Percentiles rank a stretch among this genome's conserved stretches.
Conservation (phyloP, 2,329 filamentous ascomycete genomes). For the Cryphonectria parasitica region DNA sequence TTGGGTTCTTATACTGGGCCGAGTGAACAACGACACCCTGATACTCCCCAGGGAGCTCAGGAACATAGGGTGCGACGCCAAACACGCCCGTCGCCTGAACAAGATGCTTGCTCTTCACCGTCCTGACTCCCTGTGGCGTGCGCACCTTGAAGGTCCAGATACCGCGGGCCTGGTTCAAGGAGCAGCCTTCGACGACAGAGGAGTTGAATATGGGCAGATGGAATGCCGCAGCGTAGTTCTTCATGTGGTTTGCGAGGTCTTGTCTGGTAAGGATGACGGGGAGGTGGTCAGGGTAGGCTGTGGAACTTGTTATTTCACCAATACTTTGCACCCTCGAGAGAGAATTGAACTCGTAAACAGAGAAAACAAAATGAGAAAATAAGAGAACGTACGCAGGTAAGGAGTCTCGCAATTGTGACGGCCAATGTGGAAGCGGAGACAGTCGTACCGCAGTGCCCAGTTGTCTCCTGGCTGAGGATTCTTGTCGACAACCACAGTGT, state of each 20-base stretch:
- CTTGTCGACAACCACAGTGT: slow-evolving; percentile 42
- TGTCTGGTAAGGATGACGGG: slow-evolving; percentile 49
- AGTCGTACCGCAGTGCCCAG: slow-evolving; percentile 45
- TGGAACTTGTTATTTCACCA: not conserved
- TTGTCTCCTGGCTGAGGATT: slow-evolving; percentile 43
- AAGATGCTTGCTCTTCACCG: slow-evolving; percentile 46
- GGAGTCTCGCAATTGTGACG: slow-evolving; percentile 43
- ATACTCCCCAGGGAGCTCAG: slow-evolving; percentile 46
- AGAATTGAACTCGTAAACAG: no score
- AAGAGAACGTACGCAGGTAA: slow-evolving; percentile 37
- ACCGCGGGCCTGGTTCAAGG: slow-evolving; percentile 42
- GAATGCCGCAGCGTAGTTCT: slow-evolving; percentile 52
- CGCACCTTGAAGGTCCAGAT: slow-evolving; percentile 44
- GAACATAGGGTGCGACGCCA: slow-evolving; percentile 44
- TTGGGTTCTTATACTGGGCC: slow-evolving; percentile 46
- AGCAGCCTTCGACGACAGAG: slow-evolving; percentile 43
- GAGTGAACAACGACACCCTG: slow-evolving; percentile 49
- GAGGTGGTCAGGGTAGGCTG: slow-evolving; percentile 47
- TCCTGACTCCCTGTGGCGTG: slow-evolving; percentile 33
- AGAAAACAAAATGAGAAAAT: slow-evolving; percentile 43
- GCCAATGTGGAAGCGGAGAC: slow-evolving; percentile 44
- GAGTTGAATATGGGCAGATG: slow-evolving; percentile 51
- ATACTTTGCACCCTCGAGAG: no score
- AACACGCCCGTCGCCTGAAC: slow-evolving; percentile 52
- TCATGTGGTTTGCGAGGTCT: slow-evolving; percentile 53